Percentiles rank a stretch among this genome's conserved stretches.
Evolutionary conservation across 1,284 basidiomycete species (phyloP).

Genomic region (Rugosomyces carneus): DNA sequence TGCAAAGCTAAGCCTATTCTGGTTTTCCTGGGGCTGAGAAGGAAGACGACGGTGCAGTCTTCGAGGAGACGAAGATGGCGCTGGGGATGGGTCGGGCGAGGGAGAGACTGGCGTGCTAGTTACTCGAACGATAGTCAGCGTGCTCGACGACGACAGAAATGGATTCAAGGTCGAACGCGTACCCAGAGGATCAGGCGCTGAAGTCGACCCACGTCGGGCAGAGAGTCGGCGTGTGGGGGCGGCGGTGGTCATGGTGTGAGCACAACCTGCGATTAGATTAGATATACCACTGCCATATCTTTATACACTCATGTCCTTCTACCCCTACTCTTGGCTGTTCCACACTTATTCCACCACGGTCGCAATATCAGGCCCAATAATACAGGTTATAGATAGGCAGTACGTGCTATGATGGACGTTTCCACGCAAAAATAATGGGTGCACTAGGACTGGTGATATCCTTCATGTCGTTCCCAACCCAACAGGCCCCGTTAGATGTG

Average conservation of each 20-base stretch:
- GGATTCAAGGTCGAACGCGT: conserved; percentile 44
- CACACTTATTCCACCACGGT: conserved; percentile 29
- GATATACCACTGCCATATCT: too few relatives aligned
- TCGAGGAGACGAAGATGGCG: conserved; percentile 27
- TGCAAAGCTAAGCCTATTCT: conserved; percentile 55
- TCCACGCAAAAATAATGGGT: not conserved
- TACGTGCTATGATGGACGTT: conserved; percentile 24
- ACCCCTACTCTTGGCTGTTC: conserved; percentile 46
- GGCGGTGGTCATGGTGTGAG: not conserved
- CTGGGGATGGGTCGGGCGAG: conserved; percentile 20
- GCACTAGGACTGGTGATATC: conserved; percentile 48
- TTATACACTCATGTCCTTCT: conserved; percentile 23
- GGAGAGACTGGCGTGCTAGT: conserved; percentile 18
- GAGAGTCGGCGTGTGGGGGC: conserved; percentile 32
- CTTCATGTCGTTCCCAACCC: conserved; percentile 39
- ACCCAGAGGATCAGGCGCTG: conserved; percentile 62
- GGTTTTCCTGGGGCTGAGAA: conserved; percentile 19
- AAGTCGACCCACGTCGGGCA: conserved; percentile 55
- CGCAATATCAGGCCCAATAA: conserved; percentile 51
- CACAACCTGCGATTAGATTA: not conserved
- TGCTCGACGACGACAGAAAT: conserved; percentile 53
- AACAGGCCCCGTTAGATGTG: conserved; percentile 55
- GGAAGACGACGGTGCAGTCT: conserved; percentile 22
- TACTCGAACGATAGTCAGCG: conserved; percentile 69
- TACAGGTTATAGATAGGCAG: conserved; percentile 50